Evolutionary conservation across 2,329 filamentous ascomycete species (phyloP), one percentile per base, ranked within the genome.

Genomic region (Xylaria digitata): DNA sequence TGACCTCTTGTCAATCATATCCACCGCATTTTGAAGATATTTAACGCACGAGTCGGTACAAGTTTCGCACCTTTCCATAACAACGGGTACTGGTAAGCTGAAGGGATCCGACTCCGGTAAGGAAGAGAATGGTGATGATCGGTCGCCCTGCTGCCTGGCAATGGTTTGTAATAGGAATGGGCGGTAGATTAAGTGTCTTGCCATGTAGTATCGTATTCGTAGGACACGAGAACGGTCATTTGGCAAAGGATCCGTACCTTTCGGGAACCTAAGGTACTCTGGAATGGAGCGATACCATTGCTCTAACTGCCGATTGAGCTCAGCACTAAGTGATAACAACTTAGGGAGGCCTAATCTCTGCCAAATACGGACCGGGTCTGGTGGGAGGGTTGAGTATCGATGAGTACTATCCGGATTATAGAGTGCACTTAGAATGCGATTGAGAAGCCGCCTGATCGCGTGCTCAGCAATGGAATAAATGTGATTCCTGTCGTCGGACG

Each of bases 121-220:
- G 1, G 71, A 66, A 1, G 74, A 69, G 19, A 62, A 64, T 7
- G 69, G 50, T 3, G 73, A 72, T 3, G 74, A 75, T 58, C 70
- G 67, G 15, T 55, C 61, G 26, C 72, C 72, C 32, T 70, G 68
- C 37, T 72, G 73, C 57, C 75, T 73, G 17, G 70, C 68, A 90
- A 88, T 1, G 89, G 90, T 32, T 90, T 65, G 66, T 37, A 68
- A 43, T 9, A 68, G 43, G n/a, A 68, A 68, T 5, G 66, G 66
- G 42, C 66, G 84, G 73, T 91, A 85, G 65, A 92, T 90, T 71
- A 93, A 87, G 71, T 92, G 91, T 21, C 84, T 83, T 0, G 88
- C 90, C 62, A 89, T 90, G 72, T 91, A 92, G 75, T 92, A 93
- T 73, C 92, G 92, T 5, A 88, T 87, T 45, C 90, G 85, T 71